These are phyloP conservation scores for Lachancea sp. DNA, from an alignment of 805 yeast genomes.

Conservation along the genomic window DNA sequence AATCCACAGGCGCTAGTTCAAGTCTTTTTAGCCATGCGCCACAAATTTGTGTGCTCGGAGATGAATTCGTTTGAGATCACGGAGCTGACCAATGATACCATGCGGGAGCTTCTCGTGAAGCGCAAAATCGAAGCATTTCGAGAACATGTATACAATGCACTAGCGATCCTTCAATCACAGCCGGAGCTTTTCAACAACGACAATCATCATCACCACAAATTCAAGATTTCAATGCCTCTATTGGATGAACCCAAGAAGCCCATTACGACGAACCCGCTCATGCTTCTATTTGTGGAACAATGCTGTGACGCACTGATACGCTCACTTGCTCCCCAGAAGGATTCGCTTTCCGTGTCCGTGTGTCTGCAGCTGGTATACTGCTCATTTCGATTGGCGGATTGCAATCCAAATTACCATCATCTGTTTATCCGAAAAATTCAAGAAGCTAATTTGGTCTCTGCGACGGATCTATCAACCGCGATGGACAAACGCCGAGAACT, in stretches of 20 bases:
- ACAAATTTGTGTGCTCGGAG: constrained; percentile 59
- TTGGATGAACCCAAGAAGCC: constrained; percentile 4
- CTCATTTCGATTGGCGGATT: constrained; percentile 66
- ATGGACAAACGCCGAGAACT: constrained; percentile 30
- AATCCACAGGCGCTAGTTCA: constrained; percentile 36
- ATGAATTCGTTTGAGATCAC: constrained; percentile 37
- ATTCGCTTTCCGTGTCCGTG: constrained; percentile 52
- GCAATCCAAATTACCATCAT: constrained; percentile 28
- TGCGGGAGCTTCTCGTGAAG: constrained; percentile 41
- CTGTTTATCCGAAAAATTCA: constrained; percentile 26
- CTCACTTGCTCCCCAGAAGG: constrained; percentile 19
- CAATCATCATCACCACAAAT: background rate
- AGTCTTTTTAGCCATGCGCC: constrained; percentile 62
- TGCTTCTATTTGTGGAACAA: constrained; percentile 32
- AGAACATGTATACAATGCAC: constrained; percentile 43
- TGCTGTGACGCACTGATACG: constrained; percentile 30
- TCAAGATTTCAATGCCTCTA: constrained; percentile 14
- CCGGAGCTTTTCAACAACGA: constrained; percentile 10
- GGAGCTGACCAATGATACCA: constrained; percentile 17
- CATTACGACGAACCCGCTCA: constrained; percentile 4
- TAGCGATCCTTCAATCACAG: constrained; percentile 21
- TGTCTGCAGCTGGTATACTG: constrained; percentile 82
- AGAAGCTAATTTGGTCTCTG: constrained; percentile 21
- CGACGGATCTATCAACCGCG: constrained; percentile 20
- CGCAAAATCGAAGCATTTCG: constrained; percentile 78